These are phyloP conservation scores for Penstemon barbatus DNA, from an alignment of 257 asterid species.

Conservation along the genomic window DNA sequence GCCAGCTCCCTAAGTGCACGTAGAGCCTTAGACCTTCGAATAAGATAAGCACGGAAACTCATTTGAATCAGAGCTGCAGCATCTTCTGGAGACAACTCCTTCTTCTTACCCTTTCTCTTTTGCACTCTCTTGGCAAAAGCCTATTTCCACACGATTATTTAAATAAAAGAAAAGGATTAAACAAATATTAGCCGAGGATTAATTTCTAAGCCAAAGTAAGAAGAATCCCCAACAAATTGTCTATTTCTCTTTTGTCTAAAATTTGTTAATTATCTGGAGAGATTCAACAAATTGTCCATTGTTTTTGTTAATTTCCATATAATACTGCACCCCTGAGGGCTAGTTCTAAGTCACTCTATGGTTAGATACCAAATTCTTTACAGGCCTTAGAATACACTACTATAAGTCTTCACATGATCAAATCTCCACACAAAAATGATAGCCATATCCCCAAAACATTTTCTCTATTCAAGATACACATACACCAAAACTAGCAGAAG, in stretches of 20 bases:
- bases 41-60: slow-evolving; percentile 74
- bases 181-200: neutral
- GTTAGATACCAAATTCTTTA: neutral
- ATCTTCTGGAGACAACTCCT: slow-evolving; percentile 62
- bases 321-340: neutral
- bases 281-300: too few relatives aligned
- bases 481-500: neutral
- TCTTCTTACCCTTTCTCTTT: slow-evolving; percentile 73
- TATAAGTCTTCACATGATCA: neutral
- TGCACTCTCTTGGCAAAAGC: slow-evolving; percentile 77
- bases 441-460: too few relatives aligned
- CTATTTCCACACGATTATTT: slow-evolving; percentile 34
- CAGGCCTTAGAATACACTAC: neutral
- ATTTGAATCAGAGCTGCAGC: slow-evolving; percentile 75
- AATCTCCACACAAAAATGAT: neutral
- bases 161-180: neutral
- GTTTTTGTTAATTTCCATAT: too few relatives aligned
- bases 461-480: too few relatives aligned
- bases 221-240: too few relatives aligned
- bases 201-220: neutral
- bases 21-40: slow-evolving; percentile 76
- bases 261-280: too few relatives aligned
- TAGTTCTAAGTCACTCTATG: neutral
- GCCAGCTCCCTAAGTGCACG: slow-evolving; percentile 90
- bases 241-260: too few relatives aligned